These are phyloP conservation scores for Picea abies DNA, from an alignment of 83 land plant genomes.

Conservation along the genomic window DNA sequence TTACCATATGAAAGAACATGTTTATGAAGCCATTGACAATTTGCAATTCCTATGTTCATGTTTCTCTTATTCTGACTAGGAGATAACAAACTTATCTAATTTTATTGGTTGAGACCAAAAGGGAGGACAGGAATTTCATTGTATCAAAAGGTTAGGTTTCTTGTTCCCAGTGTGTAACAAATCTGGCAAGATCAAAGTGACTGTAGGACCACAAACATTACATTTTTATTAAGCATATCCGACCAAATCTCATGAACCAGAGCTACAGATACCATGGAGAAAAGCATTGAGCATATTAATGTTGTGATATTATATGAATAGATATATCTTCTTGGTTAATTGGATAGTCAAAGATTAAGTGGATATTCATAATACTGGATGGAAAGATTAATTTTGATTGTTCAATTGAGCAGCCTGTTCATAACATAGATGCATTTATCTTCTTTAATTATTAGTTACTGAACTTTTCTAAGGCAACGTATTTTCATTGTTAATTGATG, in stretches of 20 bases:
- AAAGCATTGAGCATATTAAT: not conserved
- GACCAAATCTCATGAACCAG: not conserved
- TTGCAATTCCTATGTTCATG: conserved; percentile 6
- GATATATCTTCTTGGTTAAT: not conserved
- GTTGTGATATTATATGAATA: not conserved
- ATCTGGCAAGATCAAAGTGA: not conserved
- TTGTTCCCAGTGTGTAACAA: not conserved
- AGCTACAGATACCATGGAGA: not conserved
- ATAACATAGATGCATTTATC: not conserved
- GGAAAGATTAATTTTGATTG: not conserved
- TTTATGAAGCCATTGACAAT: not conserved
- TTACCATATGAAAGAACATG: not conserved
- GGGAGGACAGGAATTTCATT: not conserved
- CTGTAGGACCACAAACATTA: not conserved
- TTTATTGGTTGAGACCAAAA: not conserved
- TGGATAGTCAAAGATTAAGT: not conserved
- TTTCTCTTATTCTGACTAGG: not conserved
- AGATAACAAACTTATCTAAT: not conserved
- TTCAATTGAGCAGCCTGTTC: not conserved
- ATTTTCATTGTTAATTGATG: not conserved
- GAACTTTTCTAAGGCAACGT: not conserved
- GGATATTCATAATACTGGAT: not conserved
- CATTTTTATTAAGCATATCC: not conserved
- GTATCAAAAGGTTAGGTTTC: not conserved
- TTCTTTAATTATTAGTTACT: not conserved